Evolutionary conservation across 2,329 filamentous ascomycete genomes (phyloP).

Genomic region (Tolypocladium sp.): DNA sequence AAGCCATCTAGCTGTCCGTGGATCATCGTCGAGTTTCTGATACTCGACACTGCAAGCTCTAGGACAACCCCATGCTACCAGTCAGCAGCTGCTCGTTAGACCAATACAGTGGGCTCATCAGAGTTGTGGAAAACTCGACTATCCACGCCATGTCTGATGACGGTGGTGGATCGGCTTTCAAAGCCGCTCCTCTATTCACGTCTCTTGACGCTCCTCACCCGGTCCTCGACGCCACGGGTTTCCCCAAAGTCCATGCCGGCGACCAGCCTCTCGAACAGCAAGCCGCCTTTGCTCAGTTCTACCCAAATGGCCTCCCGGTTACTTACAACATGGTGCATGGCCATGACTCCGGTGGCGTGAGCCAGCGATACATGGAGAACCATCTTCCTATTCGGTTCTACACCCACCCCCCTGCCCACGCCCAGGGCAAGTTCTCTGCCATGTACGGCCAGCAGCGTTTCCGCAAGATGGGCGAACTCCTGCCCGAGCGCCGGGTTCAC

Average conservation of each 20-base stretch:
- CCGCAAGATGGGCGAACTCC: slow-evolving; percentile 16
- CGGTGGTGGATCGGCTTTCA: background rate
- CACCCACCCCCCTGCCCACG: slow-evolving; percentile 17
- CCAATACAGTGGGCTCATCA: too few species aligned
- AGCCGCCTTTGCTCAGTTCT: slow-evolving; percentile 18
- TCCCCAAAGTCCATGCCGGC: slow-evolving; percentile 12
- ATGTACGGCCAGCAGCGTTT: slow-evolving; percentile 16
- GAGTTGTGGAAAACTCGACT: background rate
- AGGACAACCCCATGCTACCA: background rate
- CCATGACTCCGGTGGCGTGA: slow-evolving; percentile 12
- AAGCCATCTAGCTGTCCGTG: background rate
- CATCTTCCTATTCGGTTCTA: slow-evolving; percentile 28
- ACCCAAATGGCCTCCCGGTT: slow-evolving; percentile 25
- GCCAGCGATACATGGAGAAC: slow-evolving; percentile 24
- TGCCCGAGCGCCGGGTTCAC: slow-evolving; percentile 16
- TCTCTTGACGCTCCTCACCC: slow-evolving; percentile 7
- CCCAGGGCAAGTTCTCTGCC: slow-evolving; percentile 31
- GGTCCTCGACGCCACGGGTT: slow-evolving; percentile 5
- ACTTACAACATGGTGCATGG: slow-evolving; percentile 23
- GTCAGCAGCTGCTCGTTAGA: background rate
- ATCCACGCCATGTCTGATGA: slow-evolving; percentile 7
- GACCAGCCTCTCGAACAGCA: slow-evolving; percentile 14
- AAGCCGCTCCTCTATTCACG: slow-evolving; percentile 2
- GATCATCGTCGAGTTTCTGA: background rate
- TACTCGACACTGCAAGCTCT: background rate